These are phyloP conservation scores for Umbelopsis isabellina DNA, from an alignment of 192 early-diverging fungal genomes.

Conservation along the genomic window DNA sequence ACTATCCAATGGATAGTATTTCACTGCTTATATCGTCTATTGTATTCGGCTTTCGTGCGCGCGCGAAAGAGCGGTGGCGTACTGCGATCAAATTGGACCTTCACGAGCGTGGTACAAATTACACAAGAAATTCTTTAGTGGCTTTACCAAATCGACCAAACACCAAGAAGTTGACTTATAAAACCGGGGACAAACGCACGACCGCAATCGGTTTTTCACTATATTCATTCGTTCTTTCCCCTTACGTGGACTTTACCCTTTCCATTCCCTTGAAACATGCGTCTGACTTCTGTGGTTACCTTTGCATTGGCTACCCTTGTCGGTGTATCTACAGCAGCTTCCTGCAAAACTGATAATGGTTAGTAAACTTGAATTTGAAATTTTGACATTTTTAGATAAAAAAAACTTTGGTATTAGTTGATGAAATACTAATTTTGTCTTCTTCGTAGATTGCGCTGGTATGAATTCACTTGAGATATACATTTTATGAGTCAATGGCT, in stretches of 20 bases:
- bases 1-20: too few species aligned
- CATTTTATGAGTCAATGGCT: background rate
- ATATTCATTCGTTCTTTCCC: background rate
- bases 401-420: too few species aligned
- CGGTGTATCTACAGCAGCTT: background rate
- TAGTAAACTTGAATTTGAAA: background rate
- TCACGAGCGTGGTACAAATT: slow-evolving; percentile 20
- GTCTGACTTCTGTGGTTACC: background rate
- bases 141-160: background rate
- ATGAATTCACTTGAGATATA: background rate
- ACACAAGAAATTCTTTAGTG: background rate
- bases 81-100: background rate
- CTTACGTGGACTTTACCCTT: background rate
- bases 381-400: background rate
- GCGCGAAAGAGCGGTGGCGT: background rate
- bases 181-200: background rate
- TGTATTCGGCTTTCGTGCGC: too few species aligned
- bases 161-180: background rate
- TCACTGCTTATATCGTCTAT: too few species aligned
- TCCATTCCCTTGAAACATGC: slow-evolving; percentile 11
- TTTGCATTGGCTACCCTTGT: slow-evolving; percentile 8
- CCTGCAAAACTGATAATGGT: slow-evolving; percentile 14
- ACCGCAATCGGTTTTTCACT: background rate
- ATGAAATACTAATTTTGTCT: background rate
- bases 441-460: slow-evolving; percentile 12